These are phyloP conservation scores for Phytomonas serpens DNA, from an alignment of 208 protist genomes.

Conservation along the genomic window DNA sequence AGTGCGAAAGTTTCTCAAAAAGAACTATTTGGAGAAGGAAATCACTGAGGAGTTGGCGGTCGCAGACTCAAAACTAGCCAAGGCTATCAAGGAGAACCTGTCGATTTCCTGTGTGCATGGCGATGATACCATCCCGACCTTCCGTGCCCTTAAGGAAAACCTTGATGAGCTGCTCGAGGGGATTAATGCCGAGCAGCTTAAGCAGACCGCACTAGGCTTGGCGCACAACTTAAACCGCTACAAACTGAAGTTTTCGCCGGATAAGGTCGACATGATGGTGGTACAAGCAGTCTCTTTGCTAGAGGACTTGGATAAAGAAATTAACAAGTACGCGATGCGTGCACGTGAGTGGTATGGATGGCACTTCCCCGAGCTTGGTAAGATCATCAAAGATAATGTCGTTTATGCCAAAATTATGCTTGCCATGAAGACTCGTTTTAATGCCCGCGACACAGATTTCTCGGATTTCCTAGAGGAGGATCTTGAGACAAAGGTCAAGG, in stretches of 20 bases:
- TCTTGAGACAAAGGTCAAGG: constrained; percentile 91
- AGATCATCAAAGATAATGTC: constrained; percentile 96
- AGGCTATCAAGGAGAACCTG: constrained; percentile 96
- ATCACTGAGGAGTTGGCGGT: constrained; percentile 91
- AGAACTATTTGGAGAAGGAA: constrained; percentile 92
- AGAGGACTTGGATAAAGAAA: constrained; percentile 99
- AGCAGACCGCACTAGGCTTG: constrained; percentile 96
- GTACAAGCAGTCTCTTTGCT: constrained; percentile 99
- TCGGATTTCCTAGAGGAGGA: constrained; percentile 95
- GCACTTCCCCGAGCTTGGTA: constrained; percentile 99
- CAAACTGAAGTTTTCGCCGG: constrained; percentile 99
- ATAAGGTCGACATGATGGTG: constrained; percentile 99
- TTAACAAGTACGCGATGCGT: constrained; percentile 99
- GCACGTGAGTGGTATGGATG: constrained; percentile 98
- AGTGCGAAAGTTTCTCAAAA: constrained; percentile 98
- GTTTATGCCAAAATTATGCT: constrained; percentile 94
- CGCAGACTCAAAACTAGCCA: constrained; percentile 92
- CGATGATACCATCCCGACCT: constrained; percentile 85
- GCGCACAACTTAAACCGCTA: constrained; percentile 98
- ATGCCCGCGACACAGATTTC: constrained; percentile 89
- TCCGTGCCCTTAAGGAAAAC: constrained; percentile 94
- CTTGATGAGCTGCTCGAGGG: constrained; percentile 86
- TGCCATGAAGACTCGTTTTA: constrained; percentile 87
- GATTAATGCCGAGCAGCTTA: constrained; percentile 86
- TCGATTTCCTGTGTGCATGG: constrained; percentile 91